Percentiles rank a stretch among this genome's conserved stretches.
These are phyloP conservation scores for Apophysomyces trapeziformis DNA, from an alignment of 371 early-diverging fungal species.

Conservation along the genomic window DNA sequence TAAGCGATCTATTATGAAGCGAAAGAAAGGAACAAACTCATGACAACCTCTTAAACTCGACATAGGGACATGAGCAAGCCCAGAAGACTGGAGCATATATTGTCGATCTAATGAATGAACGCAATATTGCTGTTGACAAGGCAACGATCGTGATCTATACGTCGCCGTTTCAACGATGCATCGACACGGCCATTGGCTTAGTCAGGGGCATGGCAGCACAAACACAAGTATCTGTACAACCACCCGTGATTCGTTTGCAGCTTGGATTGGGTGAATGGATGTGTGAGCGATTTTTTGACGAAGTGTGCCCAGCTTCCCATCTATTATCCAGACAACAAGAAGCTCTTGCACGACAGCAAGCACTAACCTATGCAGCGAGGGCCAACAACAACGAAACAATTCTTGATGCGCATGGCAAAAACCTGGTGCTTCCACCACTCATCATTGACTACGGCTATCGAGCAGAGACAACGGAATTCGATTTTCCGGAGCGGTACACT, in stretches of 20 bases:
- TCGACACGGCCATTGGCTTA: constrained; percentile 47
- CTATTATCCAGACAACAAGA: constrained; percentile 40
- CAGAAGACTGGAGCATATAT: constrained; percentile 33
- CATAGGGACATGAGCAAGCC: constrained; percentile 39
- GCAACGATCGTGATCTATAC: constrained; percentile 38
- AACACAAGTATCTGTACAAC: constrained; percentile 12
- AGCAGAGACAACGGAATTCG: constrained; percentile 24
- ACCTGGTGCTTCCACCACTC: constrained; percentile 13
- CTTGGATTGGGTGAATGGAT: constrained; percentile 53
- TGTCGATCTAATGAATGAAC: constrained; percentile 24
- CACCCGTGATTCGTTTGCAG: constrained; percentile 37
- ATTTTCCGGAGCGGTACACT: constrained; percentile 39
- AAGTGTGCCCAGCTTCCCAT: constrained; percentile 34
- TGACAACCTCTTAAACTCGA: neutral
- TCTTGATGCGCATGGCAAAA: neutral
- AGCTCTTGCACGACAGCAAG: constrained; percentile 42
- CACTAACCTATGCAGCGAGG: constrained; percentile 25
- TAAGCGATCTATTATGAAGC: constrained; percentile 6
- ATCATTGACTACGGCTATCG: constrained; percentile 37
- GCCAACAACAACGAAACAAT: constrained; percentile 16
- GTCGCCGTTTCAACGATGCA: constrained; percentile 54
- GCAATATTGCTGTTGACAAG: constrained; percentile 22
- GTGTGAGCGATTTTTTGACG: constrained; percentile 47
- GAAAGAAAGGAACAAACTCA: no score
- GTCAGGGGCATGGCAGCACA: constrained; percentile 26